phyloP scores from a whole-genome alignment of 225 moss, liverwort and hornwort genomes.

The Straminergon stramineum region DNA sequence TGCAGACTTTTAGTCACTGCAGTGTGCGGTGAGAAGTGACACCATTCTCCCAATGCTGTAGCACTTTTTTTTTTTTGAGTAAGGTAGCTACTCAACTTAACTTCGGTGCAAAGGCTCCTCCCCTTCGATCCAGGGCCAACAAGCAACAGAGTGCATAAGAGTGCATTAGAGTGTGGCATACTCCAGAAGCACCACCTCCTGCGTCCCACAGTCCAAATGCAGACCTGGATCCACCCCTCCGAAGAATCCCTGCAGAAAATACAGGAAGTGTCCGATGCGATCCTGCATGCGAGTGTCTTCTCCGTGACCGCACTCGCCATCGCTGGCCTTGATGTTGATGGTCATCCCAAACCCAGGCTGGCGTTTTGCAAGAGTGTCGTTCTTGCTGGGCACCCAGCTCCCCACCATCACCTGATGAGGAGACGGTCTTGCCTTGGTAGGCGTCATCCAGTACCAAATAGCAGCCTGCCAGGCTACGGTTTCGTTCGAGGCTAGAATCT shows the following conservation, averaged over 20 bases:
- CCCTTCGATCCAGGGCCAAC: neutral
- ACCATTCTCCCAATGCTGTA: neutral
- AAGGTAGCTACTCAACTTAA: neutral
- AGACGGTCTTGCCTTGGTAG: slow-evolving; percentile 59
- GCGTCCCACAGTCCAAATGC: slow-evolving; percentile 46
- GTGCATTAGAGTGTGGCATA: slow-evolving; percentile 31
- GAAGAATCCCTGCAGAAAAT: slow-evolving; percentile 26
- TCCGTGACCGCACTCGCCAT: slow-evolving; percentile 79
- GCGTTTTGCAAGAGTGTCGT: slow-evolving; percentile 18
- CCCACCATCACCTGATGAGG: slow-evolving; percentile 75
- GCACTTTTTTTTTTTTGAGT: neutral
- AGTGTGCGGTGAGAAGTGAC: neutral
- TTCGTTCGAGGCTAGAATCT: slow-evolving; percentile 42
- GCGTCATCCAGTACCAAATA: slow-evolving; percentile 68
- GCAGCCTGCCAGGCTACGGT: slow-evolving; percentile 81
- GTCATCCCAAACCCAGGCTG: slow-evolving; percentile 72
- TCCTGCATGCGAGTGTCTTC: slow-evolving; percentile 48
- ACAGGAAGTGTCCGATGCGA: slow-evolving; percentile 40
- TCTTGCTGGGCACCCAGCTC: slow-evolving; percentile 42
- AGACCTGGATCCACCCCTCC: slow-evolving; percentile 18
- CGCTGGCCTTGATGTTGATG: slow-evolving; percentile 62
- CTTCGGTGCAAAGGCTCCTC: neutral
- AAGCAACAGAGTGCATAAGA: neutral
- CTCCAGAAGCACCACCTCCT: slow-evolving; percentile 29
- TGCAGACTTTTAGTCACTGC: neutral